Evolutionary conservation across 768 basidiomycete species (phyloP), one percentile per base, ranked within the genome.

Genomic region (Nidularia pulvinata): DNA sequence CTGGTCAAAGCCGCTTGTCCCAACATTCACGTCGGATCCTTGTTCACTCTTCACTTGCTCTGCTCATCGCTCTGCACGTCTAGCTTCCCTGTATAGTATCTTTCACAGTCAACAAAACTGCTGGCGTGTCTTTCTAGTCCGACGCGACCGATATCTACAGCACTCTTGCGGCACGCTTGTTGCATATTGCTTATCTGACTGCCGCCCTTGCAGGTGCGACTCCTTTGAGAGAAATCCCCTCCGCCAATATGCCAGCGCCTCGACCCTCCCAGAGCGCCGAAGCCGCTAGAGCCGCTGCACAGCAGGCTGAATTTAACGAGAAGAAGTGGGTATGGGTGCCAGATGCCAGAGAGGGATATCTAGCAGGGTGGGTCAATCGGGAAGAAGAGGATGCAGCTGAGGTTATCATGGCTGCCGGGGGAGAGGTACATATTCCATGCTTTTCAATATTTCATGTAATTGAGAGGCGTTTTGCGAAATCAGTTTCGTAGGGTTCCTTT

Each of bases 291-390:
- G 88, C 86, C 14, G 93, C 93, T 19, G 94, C 93, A 16, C 83
- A 88, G n/a, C 92, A 95, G 66, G 93, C 93, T 7, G 93, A 95
- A 69, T 96, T 95, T 71, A 95, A 94, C 67, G 93, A 94, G 80
- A 97, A 95, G 88, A 92, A 88, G 76, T 96, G 95, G 91, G 94
- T 98, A 5, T 98, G 96, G 96, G 89, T 95, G 25, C 93, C 94
- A 2, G 95, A 98, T 69, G 83, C 88, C 54, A 85, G 82, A 66
- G 90, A 95, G 59, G 96, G 96, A 0, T 98, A 98, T 69, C 83
- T 96, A 47, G 89, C 94, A 45, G 95, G 94, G 53, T 96, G 93
- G 93, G 90, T 98, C 25, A 82, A 92, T 55, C 85, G 83, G 57
- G 94, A 95, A 65, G 88, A 93, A 50, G 88, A 86, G 30, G 92